phyloP scores from a whole-genome alignment of 2,329 filamentous ascomycete species.

The Kalaharituber pfeilii region DNA sequence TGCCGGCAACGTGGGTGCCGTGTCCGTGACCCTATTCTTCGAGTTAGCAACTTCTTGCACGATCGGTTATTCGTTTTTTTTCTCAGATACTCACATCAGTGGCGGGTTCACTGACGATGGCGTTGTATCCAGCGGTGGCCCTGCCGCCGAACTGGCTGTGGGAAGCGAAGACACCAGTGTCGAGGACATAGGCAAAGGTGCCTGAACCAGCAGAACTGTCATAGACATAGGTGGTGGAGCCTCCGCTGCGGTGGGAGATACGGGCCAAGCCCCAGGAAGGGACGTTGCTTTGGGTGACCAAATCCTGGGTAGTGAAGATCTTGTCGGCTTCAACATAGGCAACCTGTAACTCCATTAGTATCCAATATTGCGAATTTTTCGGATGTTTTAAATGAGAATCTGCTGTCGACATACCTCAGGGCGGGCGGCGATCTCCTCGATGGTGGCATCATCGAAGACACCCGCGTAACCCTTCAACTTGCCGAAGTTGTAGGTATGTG shows the following conservation, averaged over 20 bases:
- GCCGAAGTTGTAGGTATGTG: conserved; percentile 87
- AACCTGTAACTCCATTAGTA: conserved; percentile 26
- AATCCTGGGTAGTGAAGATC: conserved; percentile 30
- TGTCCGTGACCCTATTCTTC: conserved; percentile 37
- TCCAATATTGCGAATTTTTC: too few species aligned
- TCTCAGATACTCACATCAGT: conserved; percentile 22
- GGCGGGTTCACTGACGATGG: conserved; percentile 21
- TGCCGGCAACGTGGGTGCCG: conserved; percentile 47
- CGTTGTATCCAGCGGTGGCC: conserved; percentile 26
- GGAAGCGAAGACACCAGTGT: conserved; percentile 24
- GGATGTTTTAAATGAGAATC: background rate
- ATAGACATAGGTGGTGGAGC: conserved; percentile 24
- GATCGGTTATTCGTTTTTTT: background rate
- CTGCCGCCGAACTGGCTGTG: conserved; percentile 26
- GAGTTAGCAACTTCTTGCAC: background rate
- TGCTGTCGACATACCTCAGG: conserved; percentile 59
- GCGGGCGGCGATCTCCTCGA: conserved; percentile 83
- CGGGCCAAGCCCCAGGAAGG: conserved; percentile 36
- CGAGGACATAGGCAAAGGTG: conserved; percentile 26
- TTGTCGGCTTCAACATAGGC: conserved; percentile 40
- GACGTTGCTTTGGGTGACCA: conserved; percentile 37
- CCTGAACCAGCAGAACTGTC: conserved; percentile 24
- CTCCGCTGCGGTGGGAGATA: conserved; percentile 32
- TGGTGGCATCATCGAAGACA: conserved; percentile 82
- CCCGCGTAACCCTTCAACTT: conserved; percentile 81